These are phyloP conservation scores for Collybia sordida DNA, from an alignment of 768 basidiomycete species.

Conservation along the genomic window DNA sequence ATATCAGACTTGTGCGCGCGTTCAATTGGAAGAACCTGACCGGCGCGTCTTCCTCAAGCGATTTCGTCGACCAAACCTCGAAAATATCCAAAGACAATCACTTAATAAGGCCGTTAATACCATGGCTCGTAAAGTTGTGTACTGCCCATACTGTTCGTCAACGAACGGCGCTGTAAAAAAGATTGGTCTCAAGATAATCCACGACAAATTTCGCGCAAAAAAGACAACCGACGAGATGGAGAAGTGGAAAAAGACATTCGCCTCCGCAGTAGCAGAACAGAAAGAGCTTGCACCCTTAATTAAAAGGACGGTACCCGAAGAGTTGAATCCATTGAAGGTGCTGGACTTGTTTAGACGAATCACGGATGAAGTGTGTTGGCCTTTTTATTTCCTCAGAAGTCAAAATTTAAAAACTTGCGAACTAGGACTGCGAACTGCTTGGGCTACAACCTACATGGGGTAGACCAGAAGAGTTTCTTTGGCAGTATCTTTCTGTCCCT, in stretches of 20 bases:
- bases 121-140: constrained; percentile 84
- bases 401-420: not conserved
- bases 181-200: constrained; percentile 92
- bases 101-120: constrained; percentile 84
- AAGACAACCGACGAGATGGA: constrained; percentile 89
- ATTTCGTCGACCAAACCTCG: constrained; percentile 89
- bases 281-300: constrained; percentile 85
- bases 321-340: constrained; percentile 92
- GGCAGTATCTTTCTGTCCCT: constrained; percentile 98
- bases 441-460: constrained; percentile 88
- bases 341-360: constrained; percentile 90
- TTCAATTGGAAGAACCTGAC: constrained; percentile 85
- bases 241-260: constrained; percentile 81
- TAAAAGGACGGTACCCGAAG: constrained; percentile 87
- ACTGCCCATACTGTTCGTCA: constrained; percentile 91
- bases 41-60: constrained; percentile 80
- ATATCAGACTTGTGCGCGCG: constrained; percentile 82
- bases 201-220: constrained; percentile 95
- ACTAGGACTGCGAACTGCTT: constrained; percentile 90
- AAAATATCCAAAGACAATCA: constrained; percentile 86
- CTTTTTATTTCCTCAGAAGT: not conserved
- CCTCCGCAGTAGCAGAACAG: constrained; percentile 78
- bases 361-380: constrained; percentile 73
- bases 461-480: constrained; percentile 94
- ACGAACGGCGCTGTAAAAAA: constrained; percentile 98